Base-by-base conservation (phyloP, 805 yeast species). In the Sporopachydermia lactativora region DNA sequence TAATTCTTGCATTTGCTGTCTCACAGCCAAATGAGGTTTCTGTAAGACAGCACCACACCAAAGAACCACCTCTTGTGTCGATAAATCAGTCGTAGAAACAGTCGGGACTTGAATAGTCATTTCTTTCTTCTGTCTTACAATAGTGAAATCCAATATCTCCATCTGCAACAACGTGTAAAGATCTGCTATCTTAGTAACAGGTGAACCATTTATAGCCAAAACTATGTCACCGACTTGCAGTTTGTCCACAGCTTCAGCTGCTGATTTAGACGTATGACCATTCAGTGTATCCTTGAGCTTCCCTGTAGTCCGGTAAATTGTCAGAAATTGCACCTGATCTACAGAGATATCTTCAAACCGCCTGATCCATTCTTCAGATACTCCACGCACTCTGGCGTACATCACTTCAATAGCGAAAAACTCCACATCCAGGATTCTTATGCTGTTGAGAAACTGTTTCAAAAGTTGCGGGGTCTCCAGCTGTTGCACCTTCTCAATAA, bases 1-100 rank as follows among this genome's bases (percentile, higher is more conserved):
- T 40, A 84, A 63, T 42, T 71, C 66, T 41, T 73, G 73, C 71
- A 82, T 77, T 34, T 81, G 75, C 61, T 86, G 95, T 46, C 88
- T 73, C 14, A 86, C 95, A 5, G 92, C 89, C 53, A 81, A 94
- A 57, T 85, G 96, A n/a, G 96, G 95, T 34, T 75, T 70, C 54
- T 88, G 96, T 24, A 88, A 58, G 4, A 80, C 61, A 34, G 86
- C 78, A 16, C 96, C 96, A 40, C 86, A 74, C 92, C 95, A 88
- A 39, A 71, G 66, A 5, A 82, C 77, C 34, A 84, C 62, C 42
- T 78, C 77, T 34, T 72, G 70, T 1, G 94, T 84, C 42, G 68
- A 64, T 37, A 75, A 60, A 34, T 68, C 66, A 18, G 66, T 62
- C 3, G 86, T 69, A 15, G 72, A 70, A 2, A 74, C 70, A 3